Percentiles rank a stretch among this genome's conserved stretches.
Evolutionary conservation across 352 stramenopile genomes (phyloP).

Genomic region (Thalassiosira exigua): DNA sequence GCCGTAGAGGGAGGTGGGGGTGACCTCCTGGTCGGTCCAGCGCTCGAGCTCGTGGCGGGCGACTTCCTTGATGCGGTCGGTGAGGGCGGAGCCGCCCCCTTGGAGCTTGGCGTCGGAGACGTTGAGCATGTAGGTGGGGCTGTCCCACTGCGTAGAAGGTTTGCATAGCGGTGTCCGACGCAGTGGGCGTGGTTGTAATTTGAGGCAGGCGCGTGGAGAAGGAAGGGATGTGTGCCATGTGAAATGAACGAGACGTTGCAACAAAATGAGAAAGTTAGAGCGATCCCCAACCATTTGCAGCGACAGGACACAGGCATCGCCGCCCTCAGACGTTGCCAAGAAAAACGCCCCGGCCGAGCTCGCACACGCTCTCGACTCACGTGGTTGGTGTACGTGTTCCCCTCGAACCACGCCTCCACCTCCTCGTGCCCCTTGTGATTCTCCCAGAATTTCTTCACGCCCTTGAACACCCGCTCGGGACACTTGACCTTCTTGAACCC

Average conservation of each 20-base stretch:
- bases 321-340: too few species aligned
- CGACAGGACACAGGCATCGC: too few species aligned
- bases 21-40: conserved; percentile 86
- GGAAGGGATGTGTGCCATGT: too few species aligned
- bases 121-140: conserved; percentile 81
- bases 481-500: conserved; percentile 80
- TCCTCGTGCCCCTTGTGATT: conserved; percentile 61
- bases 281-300: too few species aligned
- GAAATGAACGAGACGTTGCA: too few species aligned
- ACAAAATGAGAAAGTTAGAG: too few species aligned
- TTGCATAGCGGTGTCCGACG: too few species aligned
- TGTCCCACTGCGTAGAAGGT: conserved; percentile 82
- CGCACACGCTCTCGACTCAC: too few species aligned
- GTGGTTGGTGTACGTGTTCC: conserved; percentile 81
- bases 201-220: neutral
- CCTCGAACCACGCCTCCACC: conserved; percentile 75
- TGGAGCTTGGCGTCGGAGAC: conserved; percentile 72
- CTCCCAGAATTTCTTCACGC: conserved; percentile 68
- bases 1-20: conserved; percentile 84
- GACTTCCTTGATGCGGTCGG: conserved; percentile 76
- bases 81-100: conserved; percentile 65
- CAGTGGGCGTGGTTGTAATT: too few species aligned
- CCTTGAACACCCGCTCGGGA: conserved; percentile 59
- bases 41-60: conserved; percentile 78
- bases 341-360: too few species aligned